Evolutionary conservation across 2,329 filamentous ascomycete genomes (phyloP).

Genomic region (Corynespora cassiicola): DNA sequence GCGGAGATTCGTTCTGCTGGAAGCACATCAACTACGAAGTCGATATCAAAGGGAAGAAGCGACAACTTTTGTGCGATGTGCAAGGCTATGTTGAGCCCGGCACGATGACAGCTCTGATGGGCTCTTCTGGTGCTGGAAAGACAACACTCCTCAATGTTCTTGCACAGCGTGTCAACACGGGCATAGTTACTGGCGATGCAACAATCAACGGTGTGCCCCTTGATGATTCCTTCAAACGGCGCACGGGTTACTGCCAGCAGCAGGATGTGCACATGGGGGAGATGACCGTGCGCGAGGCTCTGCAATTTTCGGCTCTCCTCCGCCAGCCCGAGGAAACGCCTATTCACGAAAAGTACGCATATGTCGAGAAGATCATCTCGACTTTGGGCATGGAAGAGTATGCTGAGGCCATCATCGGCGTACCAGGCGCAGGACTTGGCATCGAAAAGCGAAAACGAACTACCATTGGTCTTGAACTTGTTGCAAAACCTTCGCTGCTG

Average conservation of each 20-base stretch:
- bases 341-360: conserved; percentile 6
- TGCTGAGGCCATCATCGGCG: conserved; percentile 11
- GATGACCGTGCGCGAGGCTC: conserved; percentile 62
- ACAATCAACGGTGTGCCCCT: conserved; percentile 49
- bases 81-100: conserved; percentile 60
- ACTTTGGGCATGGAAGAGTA: conserved; percentile 7
- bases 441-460: conserved; percentile 68
- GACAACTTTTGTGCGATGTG: conserved; percentile 78
- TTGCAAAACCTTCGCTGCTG: conserved; percentile 12
- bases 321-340: conserved; percentile 8
- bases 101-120: conserved; percentile 66
- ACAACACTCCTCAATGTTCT: conserved; percentile 66
- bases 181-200: conserved; percentile 53
- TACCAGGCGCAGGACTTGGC: conserved; percentile 16
- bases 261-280: conserved; percentile 67
- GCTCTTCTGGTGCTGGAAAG: conserved; percentile 65
- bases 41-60: conserved; percentile 74
- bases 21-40: conserved; percentile 71
- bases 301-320: conserved; percentile 13
- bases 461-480: conserved; percentile 59
- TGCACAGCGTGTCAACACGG: conserved; percentile 62
- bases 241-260: conserved; percentile 68
- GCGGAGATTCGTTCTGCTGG: conserved; percentile 24
- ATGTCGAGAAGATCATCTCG: conserved; percentile 10
- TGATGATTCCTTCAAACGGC: conserved; percentile 63